phyloP scores from a whole-genome alignment of 2,329 filamentous ascomycete genomes.

The Neonectria punicea region DNA sequence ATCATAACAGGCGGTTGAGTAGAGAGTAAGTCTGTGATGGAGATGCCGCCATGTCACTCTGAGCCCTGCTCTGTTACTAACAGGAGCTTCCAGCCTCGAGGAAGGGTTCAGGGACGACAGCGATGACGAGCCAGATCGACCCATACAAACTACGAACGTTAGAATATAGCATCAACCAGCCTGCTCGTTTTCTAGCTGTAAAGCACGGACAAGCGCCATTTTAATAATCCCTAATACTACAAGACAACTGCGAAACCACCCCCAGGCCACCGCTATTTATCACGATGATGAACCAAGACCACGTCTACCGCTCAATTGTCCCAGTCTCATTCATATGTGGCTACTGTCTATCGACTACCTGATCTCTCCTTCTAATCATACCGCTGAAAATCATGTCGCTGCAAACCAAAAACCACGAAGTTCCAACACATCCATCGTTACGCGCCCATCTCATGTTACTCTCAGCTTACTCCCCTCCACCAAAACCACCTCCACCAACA shows the following conservation, averaged over 20 bases:
- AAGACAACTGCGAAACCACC: background rate
- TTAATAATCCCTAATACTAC: background rate
- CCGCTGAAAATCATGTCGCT: slow-evolving; percentile 4
- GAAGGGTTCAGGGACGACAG: slow-evolving; percentile 60
- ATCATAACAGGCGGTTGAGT: slow-evolving; percentile 73
- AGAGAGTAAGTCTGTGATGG: slow-evolving; percentile 67
- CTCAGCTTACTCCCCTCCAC: background rate
- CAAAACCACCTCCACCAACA: background rate
- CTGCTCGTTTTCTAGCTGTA: background rate
- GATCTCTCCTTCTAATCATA: background rate
- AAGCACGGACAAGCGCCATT: background rate
- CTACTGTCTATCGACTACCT: background rate
- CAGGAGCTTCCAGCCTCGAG: slow-evolving; percentile 63
- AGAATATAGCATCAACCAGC: slow-evolving; percentile 27
- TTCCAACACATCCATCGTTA: background rate
- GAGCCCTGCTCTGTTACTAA: slow-evolving; percentile 25
- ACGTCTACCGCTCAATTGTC: background rate
- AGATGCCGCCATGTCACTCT: background rate
- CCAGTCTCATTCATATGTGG: background rate
- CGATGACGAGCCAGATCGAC: slow-evolving; percentile 51
- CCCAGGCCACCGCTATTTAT: background rate
- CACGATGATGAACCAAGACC: background rate
- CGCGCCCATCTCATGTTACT: background rate
- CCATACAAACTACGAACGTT: slow-evolving; percentile 34
- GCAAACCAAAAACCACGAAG: background rate